Evolutionary conservation across 1,139 yeast species (phyloP).

Genomic region (Pichia sp.): DNA sequence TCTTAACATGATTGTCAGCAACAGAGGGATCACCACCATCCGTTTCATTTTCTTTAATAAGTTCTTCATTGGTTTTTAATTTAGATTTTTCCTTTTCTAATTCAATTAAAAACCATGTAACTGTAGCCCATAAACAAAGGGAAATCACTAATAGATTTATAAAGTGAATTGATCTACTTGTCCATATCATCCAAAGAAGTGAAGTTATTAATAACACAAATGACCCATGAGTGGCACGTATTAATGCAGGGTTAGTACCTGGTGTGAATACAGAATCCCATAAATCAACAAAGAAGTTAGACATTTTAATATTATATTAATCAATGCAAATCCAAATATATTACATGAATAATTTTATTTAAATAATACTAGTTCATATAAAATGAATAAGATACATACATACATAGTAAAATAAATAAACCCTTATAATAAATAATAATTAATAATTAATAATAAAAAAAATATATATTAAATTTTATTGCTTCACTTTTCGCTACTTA

Average conservation of each 20-base stretch:
- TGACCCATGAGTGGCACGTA: slow-evolving; percentile 72
- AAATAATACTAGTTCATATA: too few relatives aligned
- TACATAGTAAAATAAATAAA: too few relatives aligned
- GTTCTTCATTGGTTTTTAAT: slow-evolving; percentile 37
- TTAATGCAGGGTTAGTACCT: slow-evolving; percentile 83
- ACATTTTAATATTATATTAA: slow-evolving; percentile 12
- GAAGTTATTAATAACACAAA: slow-evolving; percentile 51
- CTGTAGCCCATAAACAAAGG: slow-evolving; percentile 63
- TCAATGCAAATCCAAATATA: too few relatives aligned
- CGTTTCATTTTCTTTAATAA: slow-evolving; percentile 14
- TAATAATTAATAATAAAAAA: too few relatives aligned
- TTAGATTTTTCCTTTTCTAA: slow-evolving; percentile 44
- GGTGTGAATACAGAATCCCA: slow-evolving; percentile 96
- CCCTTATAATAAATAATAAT: too few relatives aligned
- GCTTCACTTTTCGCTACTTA: too few relatives aligned
- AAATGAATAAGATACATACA: too few relatives aligned
- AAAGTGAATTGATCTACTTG: slow-evolving; percentile 72
- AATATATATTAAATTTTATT: too few relatives aligned
- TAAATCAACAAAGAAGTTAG: slow-evolving; percentile 55
- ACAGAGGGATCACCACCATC: too few relatives aligned
- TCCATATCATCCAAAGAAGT: slow-evolving; percentile 49
- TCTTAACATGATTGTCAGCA: too few relatives aligned
- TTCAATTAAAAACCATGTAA: slow-evolving; percentile 85
- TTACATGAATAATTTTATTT: too few relatives aligned
- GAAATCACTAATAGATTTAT: slow-evolving; percentile 68